Conservation (phyloP, 2,329 filamentous ascomycete species). For the Lachnellula occidentalis region DNA sequence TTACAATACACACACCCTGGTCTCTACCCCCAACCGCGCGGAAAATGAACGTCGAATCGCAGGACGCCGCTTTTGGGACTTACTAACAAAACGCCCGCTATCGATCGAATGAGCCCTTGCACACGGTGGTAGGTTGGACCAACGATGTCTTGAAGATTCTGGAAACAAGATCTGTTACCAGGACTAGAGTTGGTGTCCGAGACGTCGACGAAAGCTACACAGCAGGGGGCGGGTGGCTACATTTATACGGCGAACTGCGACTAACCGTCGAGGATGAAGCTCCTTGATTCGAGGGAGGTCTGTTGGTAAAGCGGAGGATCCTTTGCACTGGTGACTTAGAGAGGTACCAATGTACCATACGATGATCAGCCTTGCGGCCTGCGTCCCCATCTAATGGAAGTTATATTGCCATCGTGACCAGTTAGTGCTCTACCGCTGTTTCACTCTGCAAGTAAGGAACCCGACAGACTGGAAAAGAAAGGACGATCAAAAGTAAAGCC, state of each 20-base stretch:
- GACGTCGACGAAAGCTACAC: conserved; percentile 23
- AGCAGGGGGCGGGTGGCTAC: conserved; percentile 28
- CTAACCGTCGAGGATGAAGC: conserved; percentile 15
- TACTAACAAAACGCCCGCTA: conserved; percentile 7
- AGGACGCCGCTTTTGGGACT: neutral
- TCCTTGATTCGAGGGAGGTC: conserved; percentile 22
- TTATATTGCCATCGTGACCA: conserved; percentile 18
- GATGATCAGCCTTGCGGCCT: conserved; percentile 26
- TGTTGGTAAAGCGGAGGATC: conserved; percentile 15
- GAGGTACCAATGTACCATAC: conserved; percentile 3
- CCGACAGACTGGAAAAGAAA: conserved; percentile 19
- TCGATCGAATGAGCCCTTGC: conserved; percentile 7
- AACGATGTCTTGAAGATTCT: conserved; percentile 8
- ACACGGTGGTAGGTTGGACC: conserved; percentile 17
- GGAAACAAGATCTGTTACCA: conserved; percentile 16
- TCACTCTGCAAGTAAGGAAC: conserved; percentile 14
- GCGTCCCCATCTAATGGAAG: conserved; percentile 14
- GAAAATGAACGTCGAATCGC: conserved; percentile 5
- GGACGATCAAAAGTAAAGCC: conserved; percentile 1
- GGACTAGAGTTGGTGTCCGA: conserved; percentile 15
- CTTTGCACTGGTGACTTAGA: conserved; percentile 11
- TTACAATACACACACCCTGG: conserved; percentile 3
- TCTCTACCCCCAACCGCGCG: conserved; percentile 8
- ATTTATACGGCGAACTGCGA: conserved; percentile 21
- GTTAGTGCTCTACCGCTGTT: conserved; percentile 19